A percentile compares a stretch with the other conserved stretches of the same genome.
Conservation (phyloP, 2,329 filamentous ascomycete species). For the Venturia nashicola region DNA sequence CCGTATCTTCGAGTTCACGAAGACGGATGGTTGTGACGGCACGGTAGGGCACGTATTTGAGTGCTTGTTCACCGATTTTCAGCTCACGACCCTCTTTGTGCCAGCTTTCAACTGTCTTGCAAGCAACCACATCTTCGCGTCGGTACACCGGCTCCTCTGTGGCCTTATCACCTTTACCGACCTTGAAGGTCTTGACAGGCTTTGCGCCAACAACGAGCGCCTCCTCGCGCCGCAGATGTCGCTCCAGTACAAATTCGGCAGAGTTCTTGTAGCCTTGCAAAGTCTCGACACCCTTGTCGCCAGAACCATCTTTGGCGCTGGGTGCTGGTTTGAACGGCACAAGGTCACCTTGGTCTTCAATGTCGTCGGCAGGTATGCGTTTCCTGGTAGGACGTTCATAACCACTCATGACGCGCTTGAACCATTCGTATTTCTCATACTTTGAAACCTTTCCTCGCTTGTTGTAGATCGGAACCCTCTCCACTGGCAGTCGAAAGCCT, state of each 20-base stretch:
- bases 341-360: constrained; percentile 69
- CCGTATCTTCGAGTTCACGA: constrained; percentile 76
- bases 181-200: constrained; percentile 62
- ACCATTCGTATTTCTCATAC: constrained; percentile 79
- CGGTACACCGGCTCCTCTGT: constrained; percentile 72
- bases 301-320: constrained; percentile 54
- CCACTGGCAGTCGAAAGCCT: constrained; percentile 62
- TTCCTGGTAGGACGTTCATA: constrained; percentile 46
- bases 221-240: constrained; percentile 86
- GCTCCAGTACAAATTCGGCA: constrained; percentile 69
- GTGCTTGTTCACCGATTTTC: constrained; percentile 53
- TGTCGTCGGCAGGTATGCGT: constrained; percentile 59
- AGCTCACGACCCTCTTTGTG: constrained; percentile 87
- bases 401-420: constrained; percentile 63
- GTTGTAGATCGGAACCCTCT: constrained; percentile 72
- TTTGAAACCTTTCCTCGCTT: constrained; percentile 63
- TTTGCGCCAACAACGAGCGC: constrained; percentile 59
- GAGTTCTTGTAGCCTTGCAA: constrained; percentile 82
- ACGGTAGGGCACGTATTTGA: constrained; percentile 82
- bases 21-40: constrained; percentile 81
- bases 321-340: constrained; percentile 52
- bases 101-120: constrained; percentile 92
- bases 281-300: constrained; percentile 58
- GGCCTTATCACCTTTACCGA: constrained; percentile 58
- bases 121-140: constrained; percentile 66